Evolutionary conservation across 352 stramenopile genomes (phyloP), one percentile per base, ranked within the genome.

Genomic region (Nothophytophthora sp.): DNA sequence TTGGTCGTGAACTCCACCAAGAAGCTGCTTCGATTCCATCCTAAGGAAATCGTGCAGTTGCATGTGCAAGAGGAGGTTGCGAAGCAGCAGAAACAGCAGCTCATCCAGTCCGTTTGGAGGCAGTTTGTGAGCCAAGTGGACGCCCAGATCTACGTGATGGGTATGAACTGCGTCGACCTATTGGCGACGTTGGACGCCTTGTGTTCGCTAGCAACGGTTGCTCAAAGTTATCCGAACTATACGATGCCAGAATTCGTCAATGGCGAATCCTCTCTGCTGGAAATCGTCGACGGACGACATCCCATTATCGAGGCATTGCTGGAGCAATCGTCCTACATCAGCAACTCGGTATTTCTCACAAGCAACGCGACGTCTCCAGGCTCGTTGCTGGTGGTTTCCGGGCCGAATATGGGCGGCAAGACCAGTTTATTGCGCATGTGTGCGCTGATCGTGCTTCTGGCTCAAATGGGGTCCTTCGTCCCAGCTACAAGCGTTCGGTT

Each of bases 391-490:
- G 55, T 85, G n/a, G 62, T 96, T 16, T 93, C 86, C 1, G 86
- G 86, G 3, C 83, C 86, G 4, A 96, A 94, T 61, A 90, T 92
- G 83, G 80, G 83, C 9, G 86, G 86, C 11, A 96, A 96, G 55
- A 87, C 63, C 16, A 92, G 73, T 29, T 54, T 86, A 13, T 60
- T 91, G 12, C 67, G 84, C 24, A 85, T 77, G 55, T 72, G 69
- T 15, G 77, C 76, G 4, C 62, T 95, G 1, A 53, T 83, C 9
- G 65, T 81, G 23, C 50, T 96, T 24, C 54, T 95, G 45, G 80
- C 75, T 11, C 84, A 96, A 33, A 70, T 86, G 5, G 82, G 83
- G 12, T 68, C 61, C 8, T 87, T 77, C 27, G 75, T 92, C 8
- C 79, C 84, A 22, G 77, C 81, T 1, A 36, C 62, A 19, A 46